A percentile compares a stretch with the other conserved stretches of the same genome.
Evolutionary conservation across 192 early-diverging fungal species (phyloP).

Genomic region (Physocladia obscura): DNA sequence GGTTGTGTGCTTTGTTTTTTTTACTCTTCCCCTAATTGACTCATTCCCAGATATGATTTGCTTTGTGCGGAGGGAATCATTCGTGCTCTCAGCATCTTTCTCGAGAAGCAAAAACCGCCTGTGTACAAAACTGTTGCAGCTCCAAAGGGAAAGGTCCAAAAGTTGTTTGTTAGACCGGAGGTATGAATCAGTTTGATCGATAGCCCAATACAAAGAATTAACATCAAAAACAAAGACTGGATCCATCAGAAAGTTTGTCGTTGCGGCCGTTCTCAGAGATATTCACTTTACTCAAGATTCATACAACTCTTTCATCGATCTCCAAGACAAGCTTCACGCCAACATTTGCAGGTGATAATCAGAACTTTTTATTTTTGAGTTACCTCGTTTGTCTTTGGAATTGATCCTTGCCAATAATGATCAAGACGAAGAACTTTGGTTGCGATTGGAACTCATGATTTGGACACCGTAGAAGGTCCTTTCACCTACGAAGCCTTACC

Average conservation of each 20-base stretch:
- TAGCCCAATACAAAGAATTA: neutral
- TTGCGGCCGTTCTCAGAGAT: conserved; percentile 86
- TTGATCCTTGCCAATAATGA: neutral
- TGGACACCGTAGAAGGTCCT: conserved; percentile 90
- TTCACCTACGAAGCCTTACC: conserved; percentile 92
- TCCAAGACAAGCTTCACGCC: conserved; percentile 98
- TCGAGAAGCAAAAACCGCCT: conserved; percentile 71
- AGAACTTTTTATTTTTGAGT: neutral
- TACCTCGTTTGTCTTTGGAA: no score
- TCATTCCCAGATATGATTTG: conserved; percentile 80
- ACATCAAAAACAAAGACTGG: conserved; percentile 60
- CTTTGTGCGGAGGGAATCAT: conserved; percentile 95
- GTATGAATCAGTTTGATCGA: conserved; percentile 37
- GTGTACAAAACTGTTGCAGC: conserved; percentile 66
- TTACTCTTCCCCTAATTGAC: no score
- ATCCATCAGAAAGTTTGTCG: conserved; percentile 80
- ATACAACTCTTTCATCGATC: conserved; percentile 95
- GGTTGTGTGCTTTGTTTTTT: conserved; percentile 23
- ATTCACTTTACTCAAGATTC: conserved; percentile 76
- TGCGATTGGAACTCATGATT: conserved; percentile 96
- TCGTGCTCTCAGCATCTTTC: conserved; percentile 82
- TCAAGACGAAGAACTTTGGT: conserved; percentile 86
- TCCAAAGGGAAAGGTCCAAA: conserved; percentile 52
- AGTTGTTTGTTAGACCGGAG: conserved; percentile 70
- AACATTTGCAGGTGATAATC: conserved; percentile 81